phyloP scores from a whole-genome alignment of 1,284 basidiomycete species.

The Heterobasidion annosum region DNA sequence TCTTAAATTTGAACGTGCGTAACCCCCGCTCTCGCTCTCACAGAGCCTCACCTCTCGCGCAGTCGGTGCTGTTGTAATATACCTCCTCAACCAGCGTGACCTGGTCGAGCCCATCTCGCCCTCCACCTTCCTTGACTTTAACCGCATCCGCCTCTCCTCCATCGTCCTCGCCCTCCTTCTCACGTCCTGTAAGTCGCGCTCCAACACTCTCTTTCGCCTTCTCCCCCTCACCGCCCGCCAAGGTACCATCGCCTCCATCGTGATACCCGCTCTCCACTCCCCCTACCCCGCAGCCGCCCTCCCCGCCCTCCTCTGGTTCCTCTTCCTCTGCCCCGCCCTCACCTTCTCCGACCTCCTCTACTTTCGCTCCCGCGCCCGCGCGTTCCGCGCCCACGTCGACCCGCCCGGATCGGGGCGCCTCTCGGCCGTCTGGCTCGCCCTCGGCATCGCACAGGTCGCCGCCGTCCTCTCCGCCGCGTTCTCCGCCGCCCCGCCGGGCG shows the following conservation, averaged over 20 bases:
- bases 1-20: neutral
- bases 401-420: slow-evolving; percentile 2
- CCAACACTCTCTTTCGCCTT: neutral
- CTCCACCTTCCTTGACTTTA: neutral
- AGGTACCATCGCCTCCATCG: neutral
- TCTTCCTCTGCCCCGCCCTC: slow-evolving; percentile 6
- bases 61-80: slow-evolving; percentile 1
- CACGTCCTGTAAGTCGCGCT: neutral
- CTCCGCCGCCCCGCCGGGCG: slow-evolving; percentile 3
- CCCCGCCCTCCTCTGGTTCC: slow-evolving; percentile 10
- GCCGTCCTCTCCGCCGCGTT: slow-evolving; percentile 5
- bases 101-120: neutral
- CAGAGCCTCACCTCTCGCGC: neutral
- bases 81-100: neutral
- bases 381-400: neutral
- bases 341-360: slow-evolving; percentile 6
- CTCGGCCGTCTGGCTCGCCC: slow-evolving; percentile 7
- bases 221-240: neutral
- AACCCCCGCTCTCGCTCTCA: neutral
- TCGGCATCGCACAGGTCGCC: slow-evolving; percentile 9
- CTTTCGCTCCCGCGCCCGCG: slow-evolving; percentile 1
- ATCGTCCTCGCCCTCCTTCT: neutral
- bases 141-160: neutral
- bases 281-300: slow-evolving; percentile 6
- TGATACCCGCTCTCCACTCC: slow-evolving; percentile 7